Evolutionary conservation across 768 basidiomycete species (phyloP).

Genomic region (Tricholoma terreum): DNA sequence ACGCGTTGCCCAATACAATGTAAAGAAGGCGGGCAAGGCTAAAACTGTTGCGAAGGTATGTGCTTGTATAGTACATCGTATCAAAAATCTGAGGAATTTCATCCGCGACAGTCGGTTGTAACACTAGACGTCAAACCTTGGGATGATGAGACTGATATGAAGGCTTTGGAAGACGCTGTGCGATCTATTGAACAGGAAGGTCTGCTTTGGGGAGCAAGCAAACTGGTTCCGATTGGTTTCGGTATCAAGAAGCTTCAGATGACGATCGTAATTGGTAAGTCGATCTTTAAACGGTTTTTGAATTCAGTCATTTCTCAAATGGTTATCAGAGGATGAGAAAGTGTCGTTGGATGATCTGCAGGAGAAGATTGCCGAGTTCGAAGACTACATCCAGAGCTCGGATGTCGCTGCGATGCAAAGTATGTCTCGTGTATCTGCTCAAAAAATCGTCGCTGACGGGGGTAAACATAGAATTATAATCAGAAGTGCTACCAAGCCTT

Average conservation of each 20-base stretch:
- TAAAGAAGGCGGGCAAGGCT: conserved; percentile 88
- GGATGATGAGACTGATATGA: conserved; percentile 99
- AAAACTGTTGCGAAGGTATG: conserved; percentile 85
- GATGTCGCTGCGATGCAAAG: conserved; percentile 96
- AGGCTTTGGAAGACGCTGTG: conserved; percentile 74
- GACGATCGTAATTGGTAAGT: conserved; percentile 55
- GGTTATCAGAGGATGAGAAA: conserved; percentile 81
- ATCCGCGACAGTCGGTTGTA: conserved; percentile 76
- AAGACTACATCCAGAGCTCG: conserved; percentile 87
- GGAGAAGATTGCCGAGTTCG: conserved; percentile 82
- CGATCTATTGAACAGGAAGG: conserved; percentile 86
- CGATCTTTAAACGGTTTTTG: neutral
- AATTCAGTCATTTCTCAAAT: conserved; percentile 1
- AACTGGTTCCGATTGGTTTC: conserved; percentile 89
- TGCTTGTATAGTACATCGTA: conserved; percentile 3
- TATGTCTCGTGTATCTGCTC: conserved; percentile 32
- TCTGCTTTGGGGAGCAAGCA: conserved; percentile 94
- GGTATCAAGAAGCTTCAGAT: conserved; percentile 89
- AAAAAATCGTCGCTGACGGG: conserved; percentile 14
- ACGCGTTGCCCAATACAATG: conserved; percentile 90
- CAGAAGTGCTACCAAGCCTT: neutral
- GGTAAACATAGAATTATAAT: conserved; percentile 18
- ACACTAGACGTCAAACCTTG: conserved; percentile 98
- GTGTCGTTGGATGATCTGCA: conserved; percentile 92
- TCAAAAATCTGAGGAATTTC: conserved; percentile 5